Evolutionary conservation across 441 rosid genomes (phyloP).

Genomic region (Sinapis alba): DNA sequence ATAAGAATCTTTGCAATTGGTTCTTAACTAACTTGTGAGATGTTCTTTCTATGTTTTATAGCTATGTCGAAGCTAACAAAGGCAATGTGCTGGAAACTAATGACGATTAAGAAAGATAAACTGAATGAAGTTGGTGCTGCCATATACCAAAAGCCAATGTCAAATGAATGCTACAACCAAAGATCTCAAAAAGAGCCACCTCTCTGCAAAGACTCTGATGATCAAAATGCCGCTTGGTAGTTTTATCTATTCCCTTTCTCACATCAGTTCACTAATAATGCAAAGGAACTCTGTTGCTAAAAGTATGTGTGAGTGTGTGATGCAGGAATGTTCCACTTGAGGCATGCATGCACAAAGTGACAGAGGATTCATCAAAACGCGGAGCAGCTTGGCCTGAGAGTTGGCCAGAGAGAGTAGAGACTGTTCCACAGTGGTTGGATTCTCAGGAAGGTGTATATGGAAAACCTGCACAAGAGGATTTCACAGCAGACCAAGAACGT

Average conservation of each 20-base stretch:
- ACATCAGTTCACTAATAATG: background rate
- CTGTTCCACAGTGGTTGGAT: conserved; percentile 55
- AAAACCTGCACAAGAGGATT: conserved; percentile 58
- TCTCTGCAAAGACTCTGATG: conserved; percentile 56
- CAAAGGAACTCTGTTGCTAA: background rate
- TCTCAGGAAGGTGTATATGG: conserved; percentile 62
- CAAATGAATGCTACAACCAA: conserved; percentile 53
- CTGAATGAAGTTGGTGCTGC: conserved; percentile 57
- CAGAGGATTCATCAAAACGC: conserved; percentile 46
- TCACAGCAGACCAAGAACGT: conserved; percentile 47
- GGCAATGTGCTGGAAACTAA: conserved; percentile 56
- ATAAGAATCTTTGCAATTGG: too few relatives aligned
- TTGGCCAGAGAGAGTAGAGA: conserved; percentile 51
- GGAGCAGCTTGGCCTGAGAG: conserved; percentile 55
- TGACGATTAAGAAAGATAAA: conserved; percentile 47
- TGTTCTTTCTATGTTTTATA: conserved; percentile 21
- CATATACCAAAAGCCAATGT: conserved; percentile 54
- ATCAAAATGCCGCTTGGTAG: conserved; percentile 62
- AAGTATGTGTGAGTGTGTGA: background rate
- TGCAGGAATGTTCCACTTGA: conserved; percentile 60
- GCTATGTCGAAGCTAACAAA: conserved; percentile 53
- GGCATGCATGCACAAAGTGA: conserved; percentile 57
- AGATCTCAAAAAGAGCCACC: conserved; percentile 50
- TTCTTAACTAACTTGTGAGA: conserved; percentile 3
- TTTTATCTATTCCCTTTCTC: conserved; percentile 1